phyloP scores from a whole-genome alignment of 768 basidiomycete genomes.

The Suillus cothurnatus region DNA sequence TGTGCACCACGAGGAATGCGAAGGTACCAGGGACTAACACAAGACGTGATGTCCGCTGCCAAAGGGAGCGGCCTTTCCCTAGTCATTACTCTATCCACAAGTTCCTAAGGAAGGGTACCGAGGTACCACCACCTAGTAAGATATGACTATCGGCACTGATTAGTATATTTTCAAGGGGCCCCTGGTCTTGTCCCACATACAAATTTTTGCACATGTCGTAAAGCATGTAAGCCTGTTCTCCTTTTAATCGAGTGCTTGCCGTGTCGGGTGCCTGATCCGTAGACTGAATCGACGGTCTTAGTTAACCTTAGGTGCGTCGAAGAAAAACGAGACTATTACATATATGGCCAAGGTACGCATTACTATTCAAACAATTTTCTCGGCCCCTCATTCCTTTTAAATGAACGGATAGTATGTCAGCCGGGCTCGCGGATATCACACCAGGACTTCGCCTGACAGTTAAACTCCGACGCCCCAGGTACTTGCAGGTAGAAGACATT shows the following conservation, averaged over 20 bases:
- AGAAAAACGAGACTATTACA: neutral
- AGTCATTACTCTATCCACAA: neutral
- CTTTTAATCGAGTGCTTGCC: neutral
- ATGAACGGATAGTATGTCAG: neutral
- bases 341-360: constrained; percentile 1
- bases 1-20: neutral
- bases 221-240: neutral
- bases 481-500: neutral
- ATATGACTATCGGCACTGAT: neutral
- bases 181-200: neutral
- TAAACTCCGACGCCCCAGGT: constrained; percentile 1
- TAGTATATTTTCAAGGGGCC: neutral
- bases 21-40: constrained; percentile 4
- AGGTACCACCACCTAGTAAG: neutral
- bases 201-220: neutral
- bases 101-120: neutral
- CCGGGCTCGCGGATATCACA: neutral
- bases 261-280: neutral
- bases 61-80: neutral
- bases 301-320: neutral
- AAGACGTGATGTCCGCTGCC: neutral
- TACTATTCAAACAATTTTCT: neutral
- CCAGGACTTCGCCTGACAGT: neutral
- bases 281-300: neutral
- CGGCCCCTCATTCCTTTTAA: neutral